Evolutionary conservation across 2,329 filamentous ascomycete genomes (phyloP), one percentile per base, ranked within the genome.

Genomic region (Neurospora crassa): DNA sequence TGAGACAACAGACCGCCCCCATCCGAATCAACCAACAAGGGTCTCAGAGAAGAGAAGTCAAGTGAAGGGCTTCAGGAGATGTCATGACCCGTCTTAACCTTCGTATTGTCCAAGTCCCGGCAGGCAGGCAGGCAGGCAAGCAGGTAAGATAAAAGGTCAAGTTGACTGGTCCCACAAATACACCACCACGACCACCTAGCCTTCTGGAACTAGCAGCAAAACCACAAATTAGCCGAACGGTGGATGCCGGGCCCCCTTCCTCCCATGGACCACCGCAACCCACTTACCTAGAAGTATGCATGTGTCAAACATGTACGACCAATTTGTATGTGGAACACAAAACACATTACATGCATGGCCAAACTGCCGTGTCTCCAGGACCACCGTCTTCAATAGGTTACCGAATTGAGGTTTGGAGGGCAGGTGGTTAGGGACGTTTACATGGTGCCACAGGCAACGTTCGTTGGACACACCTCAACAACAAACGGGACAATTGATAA

Each of bases 241-340:
- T 7, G 16, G 53, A 63, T 63, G 14, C 18, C 14, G 53, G 53
- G 29, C 16, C 53, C 5, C 3, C 53, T 24, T 63, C 53, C 24
- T 53, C 20, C 53, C 53, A 18, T 63, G 53, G 53, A 63, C 29
- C 53, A 63, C 29, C 29, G 29, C 24, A 34, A 34, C 29, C 53
- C 53, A 18, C 16, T 29, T 11, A 63, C 24, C 24, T 63, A 7
- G 7, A 37, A 8, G 34, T 37, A 63, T 63, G 53, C 53, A 63
- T 63, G 53, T 63, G 53, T 63, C 53, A 63, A 63, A 63, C 53
- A 63, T 63, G 53, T 63, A 63, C 53, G 53, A 63, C 53, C 53
- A 63, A 63, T 34, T 63, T 63, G 53, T 34, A n/a, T 34, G 53
- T 3, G 47, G 53, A 63, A 18, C 29, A 63, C 53, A 34, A 7